Conservation (phyloP, 805 yeast genomes). For the Grigorovia humatica region DNA sequence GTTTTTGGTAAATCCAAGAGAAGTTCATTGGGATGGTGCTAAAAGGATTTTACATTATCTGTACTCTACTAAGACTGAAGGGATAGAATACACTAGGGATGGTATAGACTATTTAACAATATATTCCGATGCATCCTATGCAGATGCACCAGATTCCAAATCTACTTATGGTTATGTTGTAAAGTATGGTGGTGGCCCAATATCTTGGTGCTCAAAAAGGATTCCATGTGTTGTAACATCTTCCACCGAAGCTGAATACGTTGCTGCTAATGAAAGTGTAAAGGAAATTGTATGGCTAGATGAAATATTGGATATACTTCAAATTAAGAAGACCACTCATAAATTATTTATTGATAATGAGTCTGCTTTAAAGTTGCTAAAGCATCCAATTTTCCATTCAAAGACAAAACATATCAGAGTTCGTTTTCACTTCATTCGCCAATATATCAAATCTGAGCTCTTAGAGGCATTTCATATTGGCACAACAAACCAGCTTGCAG, state of each 20-base stretch:
- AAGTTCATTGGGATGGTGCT: slow-evolving; percentile 4
- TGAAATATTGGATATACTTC: slow-evolving; percentile 1
- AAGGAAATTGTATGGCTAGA: slow-evolving; percentile 1
- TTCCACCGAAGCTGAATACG: slow-evolving; percentile 1
- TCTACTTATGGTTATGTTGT: neutral
- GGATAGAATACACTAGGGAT: neutral
- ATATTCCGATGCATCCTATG: neutral
- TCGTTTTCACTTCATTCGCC: neutral
- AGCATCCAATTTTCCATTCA: slow-evolving; percentile 3
- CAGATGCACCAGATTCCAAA: neutral
- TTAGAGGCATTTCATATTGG: neutral
- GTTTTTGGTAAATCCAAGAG: slow-evolving; percentile 3
- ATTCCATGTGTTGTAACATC: neutral
- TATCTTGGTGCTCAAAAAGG: neutral
- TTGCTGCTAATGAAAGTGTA: slow-evolving; percentile 1
- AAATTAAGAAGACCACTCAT: too few relatives aligned
- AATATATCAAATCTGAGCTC: slow-evolving; percentile 2
- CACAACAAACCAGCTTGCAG: slow-evolving; percentile 4
- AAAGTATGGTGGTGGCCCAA: neutral
- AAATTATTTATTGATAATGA: slow-evolving; percentile 5
- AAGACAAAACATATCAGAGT: slow-evolving; percentile 6
- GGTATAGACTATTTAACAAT: neutral
- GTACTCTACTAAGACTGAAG: slow-evolving; percentile 1
- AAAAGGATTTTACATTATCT: slow-evolving; percentile 5
- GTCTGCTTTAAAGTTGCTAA: slow-evolving; percentile 1